phyloP scores from a whole-genome alignment of 345 rosid genomes.

The Raphanus sativus region DNA sequence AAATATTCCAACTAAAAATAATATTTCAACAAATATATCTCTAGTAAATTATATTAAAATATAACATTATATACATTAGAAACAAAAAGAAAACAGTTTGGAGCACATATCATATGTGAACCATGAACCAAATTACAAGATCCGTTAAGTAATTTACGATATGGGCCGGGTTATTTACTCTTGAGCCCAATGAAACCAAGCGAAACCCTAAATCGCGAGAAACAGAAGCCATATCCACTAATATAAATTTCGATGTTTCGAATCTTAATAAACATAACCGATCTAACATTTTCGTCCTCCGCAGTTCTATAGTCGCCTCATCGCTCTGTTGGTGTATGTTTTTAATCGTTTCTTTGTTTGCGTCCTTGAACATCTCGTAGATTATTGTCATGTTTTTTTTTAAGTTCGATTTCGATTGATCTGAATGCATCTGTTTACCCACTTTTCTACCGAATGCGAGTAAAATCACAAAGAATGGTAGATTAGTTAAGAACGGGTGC shows the following conservation, averaged over 20 bases:
- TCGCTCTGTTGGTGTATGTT: too few species aligned
- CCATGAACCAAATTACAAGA: too few species aligned
- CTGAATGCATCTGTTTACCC: slow-evolving; percentile 45
- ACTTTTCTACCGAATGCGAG: slow-evolving; percentile 7
- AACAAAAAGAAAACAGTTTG: too few species aligned
- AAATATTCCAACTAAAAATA: too few species aligned
- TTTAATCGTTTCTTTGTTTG: too few species aligned
- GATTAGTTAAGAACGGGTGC: slow-evolving; percentile 31
- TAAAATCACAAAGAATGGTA: slow-evolving; percentile 16
- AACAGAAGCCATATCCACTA: not conserved
- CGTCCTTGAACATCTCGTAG: not conserved
- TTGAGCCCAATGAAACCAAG: slow-evolving; percentile 1
- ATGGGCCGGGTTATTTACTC: not conserved
- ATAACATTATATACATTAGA: too few species aligned
- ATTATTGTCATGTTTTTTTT: not conserved
- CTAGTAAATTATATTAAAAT: too few species aligned
- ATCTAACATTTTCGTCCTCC: not conserved
- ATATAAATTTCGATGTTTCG: slow-evolving; percentile 5
- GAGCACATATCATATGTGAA: too few species aligned
- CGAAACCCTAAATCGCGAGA: slow-evolving; percentile 20
- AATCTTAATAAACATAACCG: too few species aligned
- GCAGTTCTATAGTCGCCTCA: too few species aligned
- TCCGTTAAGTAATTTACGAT: too few species aligned
- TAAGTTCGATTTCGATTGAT: not conserved
- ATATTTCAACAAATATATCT: too few species aligned